phyloP scores from a whole-genome alignment of 306 rosid species.

The Clitoria ternatea region DNA sequence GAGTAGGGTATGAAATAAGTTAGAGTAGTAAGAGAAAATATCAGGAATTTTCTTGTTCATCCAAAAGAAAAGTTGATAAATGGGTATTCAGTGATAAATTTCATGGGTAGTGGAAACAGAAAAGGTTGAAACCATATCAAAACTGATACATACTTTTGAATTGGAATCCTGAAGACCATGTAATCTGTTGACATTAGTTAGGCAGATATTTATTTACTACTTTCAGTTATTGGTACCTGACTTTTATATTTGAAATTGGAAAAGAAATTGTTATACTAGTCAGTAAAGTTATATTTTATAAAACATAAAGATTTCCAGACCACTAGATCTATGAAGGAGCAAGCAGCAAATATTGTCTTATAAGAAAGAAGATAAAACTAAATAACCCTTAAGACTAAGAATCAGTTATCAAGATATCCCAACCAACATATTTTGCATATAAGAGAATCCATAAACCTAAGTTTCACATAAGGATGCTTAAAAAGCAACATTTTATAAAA shows the following conservation, averaged over 20 bases:
- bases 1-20: slow-evolving; percentile 42
- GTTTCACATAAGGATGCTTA: neutral
- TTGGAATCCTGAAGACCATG: slow-evolving; percentile 3
- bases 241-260: no score
- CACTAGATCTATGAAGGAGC: neutral
- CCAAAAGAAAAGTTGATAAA: neutral
- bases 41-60: neutral
- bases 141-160: neutral
- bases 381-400: neutral
- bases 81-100: neutral
- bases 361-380: neutral
- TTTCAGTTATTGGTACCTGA: neutral
- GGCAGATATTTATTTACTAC: neutral
- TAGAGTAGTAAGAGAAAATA: neutral
- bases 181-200: neutral
- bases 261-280: neutral
- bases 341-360: neutral
- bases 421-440: neutral
- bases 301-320: neutral
- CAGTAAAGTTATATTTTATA: neutral
- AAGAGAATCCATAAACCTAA: neutral
- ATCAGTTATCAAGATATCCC: no score
- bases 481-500: neutral
- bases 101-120: neutral
- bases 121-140: neutral